Percentiles rank a stretch among this genome's conserved stretches.
Evolutionary conservation across 768 basidiomycete genomes (phyloP).

Genomic region (Agaricus blazei): DNA sequence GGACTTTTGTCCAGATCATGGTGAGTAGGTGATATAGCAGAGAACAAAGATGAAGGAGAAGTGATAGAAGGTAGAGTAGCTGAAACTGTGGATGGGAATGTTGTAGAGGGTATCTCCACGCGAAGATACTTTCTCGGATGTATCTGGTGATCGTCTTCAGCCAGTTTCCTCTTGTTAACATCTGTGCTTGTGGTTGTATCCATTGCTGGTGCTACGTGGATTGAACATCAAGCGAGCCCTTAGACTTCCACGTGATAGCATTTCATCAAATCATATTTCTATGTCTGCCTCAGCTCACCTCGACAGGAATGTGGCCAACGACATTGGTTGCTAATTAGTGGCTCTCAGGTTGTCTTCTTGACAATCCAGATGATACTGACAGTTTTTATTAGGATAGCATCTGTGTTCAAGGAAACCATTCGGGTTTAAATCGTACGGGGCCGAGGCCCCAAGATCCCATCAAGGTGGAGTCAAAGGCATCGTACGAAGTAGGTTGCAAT

Average conservation of each 20-base stretch:
- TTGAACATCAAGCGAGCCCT: not conserved
- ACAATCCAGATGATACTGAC: too few species aligned
- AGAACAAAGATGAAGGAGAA: conserved; percentile 11
- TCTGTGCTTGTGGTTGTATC: not conserved
- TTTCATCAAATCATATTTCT: too few species aligned
- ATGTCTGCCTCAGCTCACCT: too few species aligned
- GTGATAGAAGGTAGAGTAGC: not conserved
- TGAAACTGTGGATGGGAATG: not conserved
- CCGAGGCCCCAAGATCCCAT: too few species aligned
- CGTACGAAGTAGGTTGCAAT: too few species aligned
- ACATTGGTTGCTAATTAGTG: too few species aligned
- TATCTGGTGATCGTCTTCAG: conserved; percentile 2
- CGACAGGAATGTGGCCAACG: too few species aligned
- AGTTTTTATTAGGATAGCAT: too few species aligned
- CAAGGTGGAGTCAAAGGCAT: too few species aligned
- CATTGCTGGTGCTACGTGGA: not conserved
- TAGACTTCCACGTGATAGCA: not conserved
- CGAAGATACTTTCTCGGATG: conserved; percentile 11
- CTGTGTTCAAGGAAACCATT: too few species aligned
- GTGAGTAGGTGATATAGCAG: conserved; percentile 8
- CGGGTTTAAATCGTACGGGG: too few species aligned
- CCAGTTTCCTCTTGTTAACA: conserved; percentile 3
- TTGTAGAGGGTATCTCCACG: conserved; percentile 10
- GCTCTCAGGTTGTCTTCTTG: too few species aligned
- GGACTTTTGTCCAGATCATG: not conserved